Base-by-base conservation (phyloP, 2,329 filamentous ascomycete species). In the Ophiostoma piceae region DNA sequence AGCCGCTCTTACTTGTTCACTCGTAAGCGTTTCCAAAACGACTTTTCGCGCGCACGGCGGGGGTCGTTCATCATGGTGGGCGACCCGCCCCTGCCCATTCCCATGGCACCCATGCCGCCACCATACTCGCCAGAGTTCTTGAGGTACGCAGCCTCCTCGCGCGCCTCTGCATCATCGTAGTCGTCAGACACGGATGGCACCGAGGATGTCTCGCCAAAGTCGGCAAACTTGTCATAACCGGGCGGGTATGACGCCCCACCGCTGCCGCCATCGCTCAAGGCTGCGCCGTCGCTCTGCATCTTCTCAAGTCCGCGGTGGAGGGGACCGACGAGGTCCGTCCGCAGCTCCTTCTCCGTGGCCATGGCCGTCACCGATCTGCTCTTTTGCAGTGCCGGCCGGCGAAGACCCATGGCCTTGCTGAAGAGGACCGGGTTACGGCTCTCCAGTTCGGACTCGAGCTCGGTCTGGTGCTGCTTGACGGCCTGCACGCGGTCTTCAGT, bases 361-460 rank as follows among this genome's bases (percentile, higher is more conserved):
- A 65, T 26, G 41, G 47, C 66, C 6, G 68, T 64, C 3, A 68
- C 43, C 19, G 68, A 66, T 3, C 39, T 47, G 32, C 57, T 47
- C 47, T 57, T 54, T 43, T 70, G 67, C 32, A 70, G 60, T 1
- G 67, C 43, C n/a, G 32, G n/a, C 68, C 32, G 73, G 68, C 67
- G 75, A 75, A 81, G 76, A 1, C 80, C 79, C 70, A 79, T 77
- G 0, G 78, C 80, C 72, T 84, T 84, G 60, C 75, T 77, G 74
- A 82, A 82, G 5, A 87, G 76, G 12, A 80, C 78, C 8, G 83
- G 81, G 71, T 83, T 81, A 16, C 78, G 78, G 29, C 76, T 74
- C 72, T 81, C 79, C 69, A 87, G 83, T 70, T 86, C 84, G 0
- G 77, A 76, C 74, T 85, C 84, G 1, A 87, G 78, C 37, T 81